These are phyloP conservation scores for Mortierella sp. DNA, from an alignment of 371 early-diverging fungal species.

Conservation along the genomic window DNA sequence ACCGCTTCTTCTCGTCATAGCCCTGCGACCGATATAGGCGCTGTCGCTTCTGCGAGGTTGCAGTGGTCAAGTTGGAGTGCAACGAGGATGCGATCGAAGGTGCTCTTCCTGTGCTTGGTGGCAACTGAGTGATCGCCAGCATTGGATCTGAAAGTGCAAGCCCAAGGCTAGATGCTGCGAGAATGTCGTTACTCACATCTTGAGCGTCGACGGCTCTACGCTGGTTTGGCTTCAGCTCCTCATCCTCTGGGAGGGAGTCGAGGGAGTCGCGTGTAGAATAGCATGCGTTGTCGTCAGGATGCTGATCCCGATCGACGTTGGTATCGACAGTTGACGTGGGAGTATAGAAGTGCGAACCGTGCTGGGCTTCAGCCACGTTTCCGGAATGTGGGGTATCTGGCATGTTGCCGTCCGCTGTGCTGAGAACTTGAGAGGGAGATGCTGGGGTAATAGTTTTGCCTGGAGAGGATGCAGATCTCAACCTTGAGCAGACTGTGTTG, in stretches of 20 bases:
- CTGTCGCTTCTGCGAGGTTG: slow-evolving; percentile 20
- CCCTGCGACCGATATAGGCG: slow-evolving; percentile 19
- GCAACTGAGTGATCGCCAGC: slow-evolving; percentile 43
- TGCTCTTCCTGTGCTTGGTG: slow-evolving; percentile 25
- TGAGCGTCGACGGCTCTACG: slow-evolving; percentile 40
- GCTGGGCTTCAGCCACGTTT: not conserved
- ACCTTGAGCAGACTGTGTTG: too few species aligned
- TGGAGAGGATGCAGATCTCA: too few species aligned
- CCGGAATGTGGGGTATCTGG: too few species aligned
- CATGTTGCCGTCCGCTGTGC: too few species aligned
- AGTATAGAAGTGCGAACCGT: slow-evolving; percentile 11
- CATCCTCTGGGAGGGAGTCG: slow-evolving; percentile 17
- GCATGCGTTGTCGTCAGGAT: not conserved
- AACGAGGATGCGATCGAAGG: slow-evolving; percentile 40
- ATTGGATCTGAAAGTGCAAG: slow-evolving; percentile 49
- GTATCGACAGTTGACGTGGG: not conserved
- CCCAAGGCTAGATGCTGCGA: slow-evolving; percentile 21
- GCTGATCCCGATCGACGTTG: not conserved
- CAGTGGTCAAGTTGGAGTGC: slow-evolving; percentile 23
- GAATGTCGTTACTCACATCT: slow-evolving; percentile 13
- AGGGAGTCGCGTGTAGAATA: slow-evolving; percentile 12
- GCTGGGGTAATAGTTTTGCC: too few species aligned
- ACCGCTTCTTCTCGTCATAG: slow-evolving; percentile 18
- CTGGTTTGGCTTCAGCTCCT: slow-evolving; percentile 28
- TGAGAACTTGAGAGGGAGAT: too few species aligned